Evolutionary conservation across 169 alveolate species (phyloP).

Genomic region (Eimeria praecox): DNA sequence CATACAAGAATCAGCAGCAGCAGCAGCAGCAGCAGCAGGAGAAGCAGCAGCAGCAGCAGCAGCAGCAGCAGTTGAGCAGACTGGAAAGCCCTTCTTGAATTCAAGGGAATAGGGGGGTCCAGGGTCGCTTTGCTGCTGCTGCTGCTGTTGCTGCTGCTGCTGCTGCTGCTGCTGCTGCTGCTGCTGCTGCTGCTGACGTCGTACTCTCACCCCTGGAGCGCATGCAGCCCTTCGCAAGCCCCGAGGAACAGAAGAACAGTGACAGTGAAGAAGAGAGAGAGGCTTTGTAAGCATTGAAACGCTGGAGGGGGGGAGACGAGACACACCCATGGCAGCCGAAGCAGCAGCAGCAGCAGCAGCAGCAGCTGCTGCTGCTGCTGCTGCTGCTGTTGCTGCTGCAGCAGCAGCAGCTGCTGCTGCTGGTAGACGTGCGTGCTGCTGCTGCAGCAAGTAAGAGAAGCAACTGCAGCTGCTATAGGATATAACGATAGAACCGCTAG

Average conservation of each 20-base stretch:
- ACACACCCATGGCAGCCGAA: not conserved
- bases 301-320: not conserved
- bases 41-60: conserved; percentile 14
- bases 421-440: no score
- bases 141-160: not conserved
- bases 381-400: not conserved
- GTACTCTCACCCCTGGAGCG: no score
- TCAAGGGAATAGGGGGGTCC: no score
- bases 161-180: not conserved
- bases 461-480: no score
- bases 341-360: not conserved
- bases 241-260: not conserved
- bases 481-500: no score
- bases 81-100: no score
- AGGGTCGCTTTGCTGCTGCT: not conserved
- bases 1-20: no score
- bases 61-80: no score
- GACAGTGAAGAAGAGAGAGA: not conserved
- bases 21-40: no score
- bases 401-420: not conserved
- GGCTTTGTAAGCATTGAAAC: not conserved
- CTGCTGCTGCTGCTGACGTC: no score
- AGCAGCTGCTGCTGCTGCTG: not conserved
- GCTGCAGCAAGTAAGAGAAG: no score
- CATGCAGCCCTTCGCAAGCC: no score